Evolutionary conservation across 805 yeast genomes (phyloP), one percentile per base, ranked within the genome.

Genomic region (Starmerella scarabaei): DNA sequence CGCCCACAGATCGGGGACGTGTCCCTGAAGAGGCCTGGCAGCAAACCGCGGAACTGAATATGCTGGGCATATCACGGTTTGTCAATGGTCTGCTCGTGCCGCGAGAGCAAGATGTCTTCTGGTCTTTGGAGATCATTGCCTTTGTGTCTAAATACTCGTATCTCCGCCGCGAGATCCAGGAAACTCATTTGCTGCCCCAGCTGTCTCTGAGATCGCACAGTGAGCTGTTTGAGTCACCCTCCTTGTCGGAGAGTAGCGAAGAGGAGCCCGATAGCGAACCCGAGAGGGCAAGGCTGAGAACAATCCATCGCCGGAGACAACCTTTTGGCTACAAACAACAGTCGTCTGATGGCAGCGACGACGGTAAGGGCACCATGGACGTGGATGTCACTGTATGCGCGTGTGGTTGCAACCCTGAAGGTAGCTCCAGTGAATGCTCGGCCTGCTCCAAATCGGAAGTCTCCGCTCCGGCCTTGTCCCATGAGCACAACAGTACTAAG

Each of bases 61-160:
- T 23, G 39, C 33, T 31, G 36, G 81, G 81, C 18, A 64, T 46
- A 36, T 43, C 83, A 38, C 60, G 60, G 19, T 76, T 76, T 51
- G 59, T 65, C 35, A 61, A 79, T 31, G 93, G 94, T 1, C 74
- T 77, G 18, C 68, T 86, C n/a, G 71, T 85, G 5, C 96, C 96
- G 1, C 72, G 83, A 41, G 93, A 82, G 47, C 96, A 88, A 56
- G 98, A 88, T 55, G 82, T 88, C 15, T 77, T 84, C 28, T 85
- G 95, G 94, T 80, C 94, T 3, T 65, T 88, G 39, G 97, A 88
- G 59, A 67, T 91, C 17, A 60, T 91, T 37, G 97, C 97, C 12
- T 88, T 85, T 59, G 82, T 86, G 31, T 85, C 96, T 4, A 88
- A 88, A 59, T 88, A 91, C 54, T 77, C 95, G 0, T 71, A 74